These are phyloP conservation scores for Alternaria sp. DNA, from an alignment of 2,329 filamentous ascomycete genomes.

Conservation along the genomic window DNA sequence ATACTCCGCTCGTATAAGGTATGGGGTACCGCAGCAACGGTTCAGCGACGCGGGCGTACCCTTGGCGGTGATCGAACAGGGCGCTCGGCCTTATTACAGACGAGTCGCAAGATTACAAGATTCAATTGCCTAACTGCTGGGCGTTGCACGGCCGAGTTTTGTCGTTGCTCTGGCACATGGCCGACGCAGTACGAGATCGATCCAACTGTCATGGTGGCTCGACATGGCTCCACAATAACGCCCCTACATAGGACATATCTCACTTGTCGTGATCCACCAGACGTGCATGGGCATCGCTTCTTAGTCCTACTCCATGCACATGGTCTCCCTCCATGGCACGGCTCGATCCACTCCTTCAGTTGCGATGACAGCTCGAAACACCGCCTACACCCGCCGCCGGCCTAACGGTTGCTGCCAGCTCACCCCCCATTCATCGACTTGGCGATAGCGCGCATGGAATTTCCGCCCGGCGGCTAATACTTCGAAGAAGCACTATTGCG, in stretches of 20 bases:
- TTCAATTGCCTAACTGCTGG: conserved; percentile 21
- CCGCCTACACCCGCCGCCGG: conserved; percentile 4
- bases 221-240: conserved; percentile 9
- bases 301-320: conserved; percentile 1
- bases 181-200: conserved; percentile 11
- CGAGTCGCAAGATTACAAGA: conserved; percentile 13
- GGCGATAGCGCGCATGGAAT: conserved; percentile 11
- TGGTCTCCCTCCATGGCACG: background rate
- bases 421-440: conserved; percentile 10
- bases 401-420: background rate
- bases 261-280: background rate
- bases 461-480: conserved; percentile 27
- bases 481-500: conserved; percentile 24
- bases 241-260: background rate
- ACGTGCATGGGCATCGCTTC: background rate
- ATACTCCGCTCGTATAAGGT: conserved; percentile 3
- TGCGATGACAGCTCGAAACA: conserved; percentile 6
- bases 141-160: conserved; percentile 9
- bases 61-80: conserved; percentile 31
- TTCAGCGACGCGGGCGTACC: conserved; percentile 24
- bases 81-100: conserved; percentile 22
- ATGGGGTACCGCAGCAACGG: conserved; percentile 32
- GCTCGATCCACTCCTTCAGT: conserved; percentile 1
- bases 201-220: background rate
- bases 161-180: conserved; percentile 18